Percentiles rank a stretch among this genome's conserved stretches.
phyloP scores from a whole-genome alignment of 176 grass and related monocot species.

The Microstegium vimineum region DNA sequence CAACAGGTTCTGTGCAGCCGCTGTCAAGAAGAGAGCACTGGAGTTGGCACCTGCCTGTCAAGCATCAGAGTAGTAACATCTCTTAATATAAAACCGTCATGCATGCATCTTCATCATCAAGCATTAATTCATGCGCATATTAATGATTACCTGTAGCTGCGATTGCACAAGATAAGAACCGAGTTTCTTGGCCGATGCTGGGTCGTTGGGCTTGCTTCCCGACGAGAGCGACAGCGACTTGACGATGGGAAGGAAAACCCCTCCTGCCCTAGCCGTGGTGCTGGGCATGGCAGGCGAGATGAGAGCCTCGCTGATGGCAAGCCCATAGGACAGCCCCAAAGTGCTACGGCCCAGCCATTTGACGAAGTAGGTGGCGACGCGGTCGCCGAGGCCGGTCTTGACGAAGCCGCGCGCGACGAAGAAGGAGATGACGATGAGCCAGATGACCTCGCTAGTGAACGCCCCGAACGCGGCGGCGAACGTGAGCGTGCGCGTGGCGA shows the following conservation, averaged over 20 bases:
- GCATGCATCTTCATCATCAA: background rate
- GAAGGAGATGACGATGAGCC: constrained; percentile 98
- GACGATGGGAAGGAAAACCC: constrained; percentile 86
- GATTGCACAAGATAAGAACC: constrained; percentile 84
- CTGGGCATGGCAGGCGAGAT: constrained; percentile 96
- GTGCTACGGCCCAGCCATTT: constrained; percentile 88
- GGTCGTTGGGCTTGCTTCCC: constrained; percentile 70
- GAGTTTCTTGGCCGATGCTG: constrained; percentile 64
- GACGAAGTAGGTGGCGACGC: constrained; percentile 89
- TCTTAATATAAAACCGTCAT: constrained; percentile 48
- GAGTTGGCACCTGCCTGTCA: constrained; percentile 75
- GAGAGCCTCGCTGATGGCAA: constrained; percentile 79
- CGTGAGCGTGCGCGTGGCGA: constrained; percentile 60
- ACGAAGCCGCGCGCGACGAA: constrained; percentile 97
- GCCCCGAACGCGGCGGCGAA: constrained; percentile 72
- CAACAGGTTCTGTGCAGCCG: constrained; percentile 93
- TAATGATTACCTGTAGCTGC: constrained; percentile 72
- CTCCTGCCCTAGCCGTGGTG: constrained; percentile 89
- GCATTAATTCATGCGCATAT: background rate
- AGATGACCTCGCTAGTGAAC: constrained; percentile 86
- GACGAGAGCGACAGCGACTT: constrained; percentile 81
- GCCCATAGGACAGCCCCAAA: constrained; percentile 79
- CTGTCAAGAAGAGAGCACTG: constrained; percentile 94
- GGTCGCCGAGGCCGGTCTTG: constrained; percentile 90
- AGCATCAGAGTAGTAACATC: too few species aligned